phyloP scores from a whole-genome alignment of 352 stramenopile species.

The Phytophthora cajani region DNA sequence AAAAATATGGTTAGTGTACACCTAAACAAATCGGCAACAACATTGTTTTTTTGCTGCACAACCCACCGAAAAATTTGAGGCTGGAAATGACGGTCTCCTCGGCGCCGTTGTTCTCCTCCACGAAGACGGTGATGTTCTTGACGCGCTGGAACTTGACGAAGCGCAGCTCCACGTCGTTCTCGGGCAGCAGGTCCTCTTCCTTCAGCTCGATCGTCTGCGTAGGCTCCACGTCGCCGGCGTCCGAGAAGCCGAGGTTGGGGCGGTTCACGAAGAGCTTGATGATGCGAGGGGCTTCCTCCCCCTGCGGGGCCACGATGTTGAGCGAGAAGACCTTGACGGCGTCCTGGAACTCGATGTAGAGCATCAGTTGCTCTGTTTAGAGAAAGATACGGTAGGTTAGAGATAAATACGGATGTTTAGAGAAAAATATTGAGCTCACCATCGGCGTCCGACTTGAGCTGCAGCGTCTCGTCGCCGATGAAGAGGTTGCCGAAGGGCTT shows the following conservation, averaged over 20 bases:
- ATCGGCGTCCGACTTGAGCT: constrained; percentile 81
- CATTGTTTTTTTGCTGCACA: not conserved
- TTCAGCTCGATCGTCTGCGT: constrained; percentile 75
- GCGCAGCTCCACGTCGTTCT: constrained; percentile 72
- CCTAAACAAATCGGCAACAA: not conserved
- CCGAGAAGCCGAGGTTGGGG: constrained; percentile 76
- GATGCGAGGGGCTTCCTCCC: constrained; percentile 63
- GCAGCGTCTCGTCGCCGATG: constrained; percentile 75
- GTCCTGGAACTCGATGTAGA: constrained; percentile 87
- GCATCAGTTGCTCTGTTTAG: constrained; percentile 75
- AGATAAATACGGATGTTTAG: not conserved
- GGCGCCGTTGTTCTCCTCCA: constrained; percentile 80
- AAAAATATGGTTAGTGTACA: not conserved
- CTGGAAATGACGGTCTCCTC: constrained; percentile 69
- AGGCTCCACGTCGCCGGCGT: constrained; percentile 70
- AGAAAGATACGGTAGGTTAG: not conserved
- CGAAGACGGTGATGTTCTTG: constrained; percentile 77
- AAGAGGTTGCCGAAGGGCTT: constrained; percentile 81
- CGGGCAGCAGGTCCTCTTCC: constrained; percentile 55
- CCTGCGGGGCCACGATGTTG: constrained; percentile 56
- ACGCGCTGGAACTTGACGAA: constrained; percentile 88
- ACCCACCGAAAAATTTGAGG: constrained; percentile 70
- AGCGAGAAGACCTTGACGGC: constrained; percentile 82
- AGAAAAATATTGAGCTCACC: constrained; percentile 35
- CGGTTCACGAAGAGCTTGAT: constrained; percentile 82